Base-by-base conservation (phyloP, 1,284 basidiomycete species). In the Cryptococcus sp. region DNA sequence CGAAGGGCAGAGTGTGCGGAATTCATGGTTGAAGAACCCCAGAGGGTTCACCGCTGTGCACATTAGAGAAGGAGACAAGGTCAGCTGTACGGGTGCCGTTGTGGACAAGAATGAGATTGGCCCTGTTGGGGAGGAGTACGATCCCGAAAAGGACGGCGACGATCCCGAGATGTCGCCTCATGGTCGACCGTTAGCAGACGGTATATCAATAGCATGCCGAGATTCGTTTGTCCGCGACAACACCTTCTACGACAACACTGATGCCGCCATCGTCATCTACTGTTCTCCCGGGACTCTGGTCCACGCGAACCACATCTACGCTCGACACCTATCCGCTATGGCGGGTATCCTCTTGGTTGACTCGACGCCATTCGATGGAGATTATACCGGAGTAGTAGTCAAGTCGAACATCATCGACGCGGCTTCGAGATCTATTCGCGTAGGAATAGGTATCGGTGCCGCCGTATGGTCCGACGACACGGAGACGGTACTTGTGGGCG, bases 331-430 rank as follows among this genome's bases (percentile, higher is more conserved):
- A 11, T 72, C 72, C 3, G 71, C 73, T 3, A 78, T 81, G 70
- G 80, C 79, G 3, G 81, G 81, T 4, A 80, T 82, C 57, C 72
- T 81, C 56, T 67, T 80, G 60, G 80, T 81, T 20, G 80, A 82
- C 57, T 70, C 68, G 10, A 66, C 69, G 3, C 81, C 81, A 0
- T 80, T 77, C 45, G 66, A 73, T 13, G 80, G 80, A 5, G 73
- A 79, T 53, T 82, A 80, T 65, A 66, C 67, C 0, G 74, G 73
- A 7, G 74, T 74, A 17, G 54, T 72, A 5, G 75, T 82, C 54
- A 65, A 70, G 41, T 68, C 67, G 57, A 82, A 82, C 67, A 73
- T 72, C 17, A 70, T 80, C 35, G 72, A 78, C 44, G 78, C 78
- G 0, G 69, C 70, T 0, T 58, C 54, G 6, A 52, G 67, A 1